Base-by-base conservation (phyloP, 805 yeast species). In the Ogataea naganishii region DNA sequence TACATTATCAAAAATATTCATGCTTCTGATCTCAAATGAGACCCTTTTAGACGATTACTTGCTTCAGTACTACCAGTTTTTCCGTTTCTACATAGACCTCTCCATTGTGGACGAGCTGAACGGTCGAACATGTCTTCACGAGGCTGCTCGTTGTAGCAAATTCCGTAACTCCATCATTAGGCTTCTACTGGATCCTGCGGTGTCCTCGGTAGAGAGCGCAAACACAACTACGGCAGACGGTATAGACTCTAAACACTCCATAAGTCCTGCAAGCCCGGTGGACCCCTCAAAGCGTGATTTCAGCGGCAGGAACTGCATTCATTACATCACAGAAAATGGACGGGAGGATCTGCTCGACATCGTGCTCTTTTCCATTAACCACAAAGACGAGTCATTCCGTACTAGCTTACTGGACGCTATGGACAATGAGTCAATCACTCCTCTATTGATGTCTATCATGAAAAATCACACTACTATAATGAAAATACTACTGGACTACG, bases 251-350 rank as follows among this genome's bases (percentile, higher is more conserved):
- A n/a, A n/a, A n/a, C n/a, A n/a, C n/a, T n/a, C n/a, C n/a, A n/a
- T n/a, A n/a, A n/a, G n/a, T n/a, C n/a, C n/a, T n/a, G 44, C 53
- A 6, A 41, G 14, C 14, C 6, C 6, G 6, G 32, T 28, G 5
- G 33, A 27, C 24, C 9, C 18, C 6, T 11, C 51, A 5, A 49
- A 57, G 11, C 70, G 66, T 44, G 94, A 82, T 51, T 63, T 70
- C 27, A 72, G 75, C 40, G 94, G 94, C 4, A 68, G 89, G 39
- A 75, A 80, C 2, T 88, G 96, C 14, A 58, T 92, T 12, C 97
- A 89, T 53, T 85, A 86, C 49, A 94, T 95, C 5, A 69, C 94
- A 3, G 78, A 72, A 36, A 44, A 60, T 30, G 78, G 77, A 0
- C 61, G 71, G 36, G 44, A 54, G 20, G 69, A 64, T 23, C 47